Conservation (phyloP, 2,329 filamentous ascomycete genomes). For the Periconia digitata region DNA sequence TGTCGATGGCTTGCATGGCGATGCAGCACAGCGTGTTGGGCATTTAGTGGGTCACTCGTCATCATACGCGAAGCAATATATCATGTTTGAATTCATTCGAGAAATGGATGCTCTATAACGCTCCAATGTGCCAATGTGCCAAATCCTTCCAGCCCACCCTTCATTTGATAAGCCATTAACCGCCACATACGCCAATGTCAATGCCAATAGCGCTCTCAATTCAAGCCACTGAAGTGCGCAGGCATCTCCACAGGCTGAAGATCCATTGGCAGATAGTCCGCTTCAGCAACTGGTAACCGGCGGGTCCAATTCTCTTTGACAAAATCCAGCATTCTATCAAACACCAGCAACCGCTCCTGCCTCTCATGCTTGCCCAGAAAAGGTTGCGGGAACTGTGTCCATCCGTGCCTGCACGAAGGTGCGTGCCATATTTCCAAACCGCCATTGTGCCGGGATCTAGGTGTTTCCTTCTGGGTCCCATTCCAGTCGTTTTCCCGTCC, state of each 20-base stretch:
- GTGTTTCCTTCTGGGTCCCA: constrained; percentile 17
- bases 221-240: not conserved
- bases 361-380: constrained; percentile 43
- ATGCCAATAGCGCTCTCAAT: too few species aligned
- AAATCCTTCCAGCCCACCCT: too few species aligned
- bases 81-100: not conserved
- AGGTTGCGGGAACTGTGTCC: constrained; percentile 47
- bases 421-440: constrained; percentile 45
- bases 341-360: constrained; percentile 39
- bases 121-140: not conserved
- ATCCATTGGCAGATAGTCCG: constrained; percentile 19
- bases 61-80: not conserved
- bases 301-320: constrained; percentile 41
- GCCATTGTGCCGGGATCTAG: constrained; percentile 24
- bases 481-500: constrained; percentile 34
- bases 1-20: too few species aligned
- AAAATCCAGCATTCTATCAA: constrained; percentile 39
- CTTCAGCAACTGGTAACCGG: constrained; percentile 15
- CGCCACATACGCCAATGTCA: too few species aligned
- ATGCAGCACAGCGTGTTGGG: not conserved
- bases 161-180: not conserved
- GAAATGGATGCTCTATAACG: not conserved
- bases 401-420: constrained; percentile 41
- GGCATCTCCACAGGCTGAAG: constrained; percentile 13
- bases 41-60: not conserved